A percentile compares a stretch with the other conserved stretches of the same genome.
Evolutionary conservation across 2,329 filamentous ascomycete genomes (phyloP).

Genomic region (Rutstroemia sp.): DNA sequence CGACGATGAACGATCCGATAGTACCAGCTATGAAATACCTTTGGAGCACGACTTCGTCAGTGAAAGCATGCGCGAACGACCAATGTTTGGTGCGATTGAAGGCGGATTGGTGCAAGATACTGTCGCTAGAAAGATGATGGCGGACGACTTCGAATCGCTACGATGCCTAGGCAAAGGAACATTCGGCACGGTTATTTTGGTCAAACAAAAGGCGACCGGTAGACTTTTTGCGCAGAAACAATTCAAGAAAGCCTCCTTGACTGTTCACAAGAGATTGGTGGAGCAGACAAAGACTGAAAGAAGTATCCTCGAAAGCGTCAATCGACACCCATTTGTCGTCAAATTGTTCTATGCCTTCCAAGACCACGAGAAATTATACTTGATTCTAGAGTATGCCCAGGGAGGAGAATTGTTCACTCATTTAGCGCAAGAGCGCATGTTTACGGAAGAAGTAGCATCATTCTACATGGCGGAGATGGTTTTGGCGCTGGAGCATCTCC

Average conservation of each 20-base stretch:
- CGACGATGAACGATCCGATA: slow-evolving; percentile 59
- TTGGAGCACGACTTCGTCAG: slow-evolving; percentile 82
- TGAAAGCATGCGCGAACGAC: slow-evolving; percentile 42
- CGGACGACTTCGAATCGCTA: slow-evolving; percentile 82
- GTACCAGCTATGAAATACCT: slow-evolving; percentile 77
- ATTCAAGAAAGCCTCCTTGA: slow-evolving; percentile 92
- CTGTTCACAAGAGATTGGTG: slow-evolving; percentile 90
- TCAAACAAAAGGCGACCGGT: slow-evolving; percentile 82
- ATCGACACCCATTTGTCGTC: slow-evolving; percentile 93
- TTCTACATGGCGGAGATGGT: slow-evolving; percentile 99
- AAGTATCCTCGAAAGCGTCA: slow-evolving; percentile 89
- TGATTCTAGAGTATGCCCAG: slow-evolving; percentile 95
- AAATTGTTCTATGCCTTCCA: slow-evolving; percentile 98
- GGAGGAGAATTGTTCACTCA: slow-evolving; percentile 97
- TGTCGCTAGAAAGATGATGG: slow-evolving; percentile 70
- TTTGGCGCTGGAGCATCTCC: slow-evolving; percentile 85
- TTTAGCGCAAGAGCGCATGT: slow-evolving; percentile 89
- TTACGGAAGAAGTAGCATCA: slow-evolving; percentile 77
- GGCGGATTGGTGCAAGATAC: slow-evolving; percentile 44
- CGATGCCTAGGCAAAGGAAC: slow-evolving; percentile 94
- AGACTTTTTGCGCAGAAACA: slow-evolving; percentile 96
- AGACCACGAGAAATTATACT: slow-evolving; percentile 92
- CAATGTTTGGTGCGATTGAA: slow-evolving; percentile 39
- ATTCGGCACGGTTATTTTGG: slow-evolving; percentile 88
- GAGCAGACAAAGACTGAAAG: slow-evolving; percentile 98